Evolutionary conservation across 345 rosid species (phyloP), one percentile per base, ranked within the genome.

Genomic region (Linum lewisii): DNA sequence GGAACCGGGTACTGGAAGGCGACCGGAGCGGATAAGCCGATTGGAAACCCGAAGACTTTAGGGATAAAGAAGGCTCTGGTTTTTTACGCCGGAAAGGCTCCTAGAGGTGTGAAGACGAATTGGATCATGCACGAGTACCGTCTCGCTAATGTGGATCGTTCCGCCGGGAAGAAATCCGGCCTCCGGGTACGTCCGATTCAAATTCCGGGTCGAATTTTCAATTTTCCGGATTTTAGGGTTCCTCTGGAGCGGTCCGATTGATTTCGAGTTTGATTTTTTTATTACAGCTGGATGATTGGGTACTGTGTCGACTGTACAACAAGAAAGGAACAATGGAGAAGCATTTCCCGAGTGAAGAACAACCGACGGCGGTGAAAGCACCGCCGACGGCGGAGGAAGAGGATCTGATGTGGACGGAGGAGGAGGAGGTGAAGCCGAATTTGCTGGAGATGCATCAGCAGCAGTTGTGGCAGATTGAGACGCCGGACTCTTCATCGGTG

Each of bases 91-190:
- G 98, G 98, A 0, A 91, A 91, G 69, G 90, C 98, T 19, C 96
- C 95, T 0, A 79, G 70, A 61, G 96, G 94, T 7, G 51, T 84
- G 34, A 91, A 88, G 63, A 91, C 98, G 62, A 88, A 91, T 32
- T 91, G 98, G 98, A 91, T 91, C 45, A 91, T 91, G 98, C 98
- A 91, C 3, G 98, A 91, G 55, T 91, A 91, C 62, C 95, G 98
- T 36, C 88, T 85, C 15, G 87, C 93, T 8, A 80, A 88, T 67
- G 92, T 86, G 14, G 88, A 91, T 55, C 73, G 98, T 32, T 82
- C 96, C 19, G 86, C 95, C 34, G 62, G 73, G 68, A 81, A 73
- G 60, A 88, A 70, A 53, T 80, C 64, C 68, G 81, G 74, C 52
- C 72, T 77, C 51, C 76, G 96, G 87, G 95, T 91, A 82, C 8